These are phyloP conservation scores for Eutypa lata DNA, from an alignment of 2,329 filamentous ascomycete genomes.

Conservation along the genomic window DNA sequence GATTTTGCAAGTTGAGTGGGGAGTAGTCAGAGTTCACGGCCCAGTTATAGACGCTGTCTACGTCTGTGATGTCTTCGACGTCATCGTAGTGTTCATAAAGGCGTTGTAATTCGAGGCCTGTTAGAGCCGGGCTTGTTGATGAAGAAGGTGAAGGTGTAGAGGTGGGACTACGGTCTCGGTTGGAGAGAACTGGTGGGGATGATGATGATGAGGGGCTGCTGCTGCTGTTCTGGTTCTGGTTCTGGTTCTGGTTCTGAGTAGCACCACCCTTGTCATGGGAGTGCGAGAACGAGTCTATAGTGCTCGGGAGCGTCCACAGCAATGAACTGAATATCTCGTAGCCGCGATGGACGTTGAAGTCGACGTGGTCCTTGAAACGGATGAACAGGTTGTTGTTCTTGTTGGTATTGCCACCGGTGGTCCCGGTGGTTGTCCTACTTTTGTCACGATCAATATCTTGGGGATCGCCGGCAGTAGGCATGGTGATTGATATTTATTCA, in stretches of 20 bases:
- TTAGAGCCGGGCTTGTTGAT: too few relatives aligned
- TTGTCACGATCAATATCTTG: not conserved
- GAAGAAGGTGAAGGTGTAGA: too few relatives aligned
- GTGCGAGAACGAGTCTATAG: not conserved
- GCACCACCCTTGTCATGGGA: not conserved
- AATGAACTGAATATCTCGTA: slow-evolving; percentile 14
- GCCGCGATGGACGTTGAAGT: slow-evolving; percentile 33
- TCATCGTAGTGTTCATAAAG: not conserved
- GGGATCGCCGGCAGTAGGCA: not conserved
- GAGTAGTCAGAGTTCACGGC: slow-evolving; percentile 40
- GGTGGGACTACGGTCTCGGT: too few relatives aligned
- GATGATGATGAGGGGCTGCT: too few relatives aligned
- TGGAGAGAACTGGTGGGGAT: too few relatives aligned
- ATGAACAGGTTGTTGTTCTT: slow-evolving; percentile 33
- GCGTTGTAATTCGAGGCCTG: too few relatives aligned
- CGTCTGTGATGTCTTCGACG: not conserved
- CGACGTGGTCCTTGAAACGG: slow-evolving; percentile 39
- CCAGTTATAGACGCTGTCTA: slow-evolving; percentile 32
- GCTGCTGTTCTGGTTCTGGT: too few relatives aligned
- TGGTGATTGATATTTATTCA: not conserved
- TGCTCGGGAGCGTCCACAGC: slow-evolving; percentile 4
- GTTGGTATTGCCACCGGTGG: not conserved
- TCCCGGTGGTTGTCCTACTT: too few relatives aligned
- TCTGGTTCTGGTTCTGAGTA: not conserved
- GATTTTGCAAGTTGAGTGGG: slow-evolving; percentile 40